Conservation (phyloP, 148 eudicot genomes). For the Amaranthus cruentus region DNA sequence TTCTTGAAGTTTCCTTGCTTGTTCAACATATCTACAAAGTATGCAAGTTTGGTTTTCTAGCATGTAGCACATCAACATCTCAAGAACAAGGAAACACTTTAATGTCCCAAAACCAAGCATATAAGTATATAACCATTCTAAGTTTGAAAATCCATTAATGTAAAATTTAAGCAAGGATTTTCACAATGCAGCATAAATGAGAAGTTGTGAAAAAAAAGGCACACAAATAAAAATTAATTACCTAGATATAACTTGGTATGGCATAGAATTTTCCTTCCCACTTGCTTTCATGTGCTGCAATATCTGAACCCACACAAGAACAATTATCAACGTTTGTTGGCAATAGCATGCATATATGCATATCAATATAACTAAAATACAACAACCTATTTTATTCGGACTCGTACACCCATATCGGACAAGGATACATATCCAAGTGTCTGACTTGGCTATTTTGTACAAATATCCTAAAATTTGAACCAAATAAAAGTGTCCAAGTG, state of each 20-base stretch:
- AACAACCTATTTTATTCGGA: no score
- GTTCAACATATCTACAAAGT: no score
- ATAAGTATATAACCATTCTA: background rate
- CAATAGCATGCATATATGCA: no score
- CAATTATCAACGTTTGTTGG: background rate
- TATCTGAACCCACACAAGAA: slow-evolving; percentile 40
- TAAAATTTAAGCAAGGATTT: background rate
- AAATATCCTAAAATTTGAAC: no score
- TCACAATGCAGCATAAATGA: background rate
- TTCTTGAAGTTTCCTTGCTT: no score
- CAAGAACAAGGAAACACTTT: background rate
- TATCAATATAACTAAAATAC: background rate
- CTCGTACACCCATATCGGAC: no score
- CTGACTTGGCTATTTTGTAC: no score
- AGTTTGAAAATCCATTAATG: background rate
- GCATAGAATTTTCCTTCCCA: slow-evolving; percentile 91
- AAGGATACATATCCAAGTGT: no score
- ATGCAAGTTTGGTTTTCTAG: no score
- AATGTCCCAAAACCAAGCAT: background rate
- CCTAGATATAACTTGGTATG: slow-evolving; percentile 96
- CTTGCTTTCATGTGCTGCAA: slow-evolving; percentile 95
- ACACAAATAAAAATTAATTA: slow-evolving; percentile 16
- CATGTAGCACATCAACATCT: background rate
- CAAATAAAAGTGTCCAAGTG: no score
- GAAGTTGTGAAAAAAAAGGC: background rate